Evolutionary conservation across 352 stramenopile species (phyloP).

Genomic region (Globisporangium orthogonon): DNA sequence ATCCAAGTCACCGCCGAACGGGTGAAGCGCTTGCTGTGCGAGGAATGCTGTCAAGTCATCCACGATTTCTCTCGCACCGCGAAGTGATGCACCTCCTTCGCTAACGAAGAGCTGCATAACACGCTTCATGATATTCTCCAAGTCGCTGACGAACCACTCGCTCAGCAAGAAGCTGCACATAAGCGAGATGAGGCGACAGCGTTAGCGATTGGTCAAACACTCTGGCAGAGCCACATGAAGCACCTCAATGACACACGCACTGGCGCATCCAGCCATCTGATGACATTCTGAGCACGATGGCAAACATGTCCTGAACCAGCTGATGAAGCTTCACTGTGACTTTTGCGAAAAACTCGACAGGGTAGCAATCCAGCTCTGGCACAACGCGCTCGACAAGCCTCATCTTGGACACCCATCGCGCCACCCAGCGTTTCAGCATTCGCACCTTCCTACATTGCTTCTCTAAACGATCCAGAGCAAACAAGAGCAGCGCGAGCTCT

Average conservation of each 20-base stretch:
- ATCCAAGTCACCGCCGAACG: neutral
- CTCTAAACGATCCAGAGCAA: conserved; percentile 25
- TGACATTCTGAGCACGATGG: conserved; percentile 4
- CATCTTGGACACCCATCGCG: conserved; percentile 16
- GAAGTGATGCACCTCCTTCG: conserved; percentile 13
- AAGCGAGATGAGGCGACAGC: no score
- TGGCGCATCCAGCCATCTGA: conserved; percentile 8
- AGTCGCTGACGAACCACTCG: conserved; percentile 19
- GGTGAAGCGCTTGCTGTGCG: neutral
- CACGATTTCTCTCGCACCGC: conserved; percentile 13
- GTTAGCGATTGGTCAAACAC: no score
- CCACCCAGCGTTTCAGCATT: conserved; percentile 16
- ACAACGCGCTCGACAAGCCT: conserved; percentile 25
- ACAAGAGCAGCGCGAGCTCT: conserved; percentile 42
- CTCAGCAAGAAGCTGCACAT: conserved; percentile 15
- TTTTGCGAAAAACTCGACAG: conserved; percentile 18
- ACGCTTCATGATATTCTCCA: conserved; percentile 8
- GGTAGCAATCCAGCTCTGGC: conserved; percentile 43
- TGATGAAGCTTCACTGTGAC: conserved; percentile 13
- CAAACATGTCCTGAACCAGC: conserved; percentile 1
- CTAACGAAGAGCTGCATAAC: conserved; percentile 11
- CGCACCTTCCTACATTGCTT: conserved; percentile 11
- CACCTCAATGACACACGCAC: conserved; percentile 1
- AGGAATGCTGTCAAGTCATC: conserved; percentile 9
- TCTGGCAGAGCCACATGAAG: neutral